Evolutionary conservation across 2,329 filamentous ascomycete genomes (phyloP).

Genomic region (Sordariomycetes sp.): DNA sequence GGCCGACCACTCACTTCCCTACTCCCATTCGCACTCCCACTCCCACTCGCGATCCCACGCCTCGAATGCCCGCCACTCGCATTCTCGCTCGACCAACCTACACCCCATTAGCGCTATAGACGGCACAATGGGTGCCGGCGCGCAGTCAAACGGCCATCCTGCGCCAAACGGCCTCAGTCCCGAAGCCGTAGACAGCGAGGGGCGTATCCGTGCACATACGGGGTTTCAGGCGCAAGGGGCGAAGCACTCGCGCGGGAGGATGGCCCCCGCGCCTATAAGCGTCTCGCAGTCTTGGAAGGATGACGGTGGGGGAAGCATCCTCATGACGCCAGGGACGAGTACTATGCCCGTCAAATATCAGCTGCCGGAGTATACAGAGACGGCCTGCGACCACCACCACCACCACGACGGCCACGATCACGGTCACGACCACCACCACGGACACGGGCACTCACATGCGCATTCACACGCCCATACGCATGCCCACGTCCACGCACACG

Average conservation of each 20-base stretch:
- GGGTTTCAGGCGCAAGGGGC: background rate
- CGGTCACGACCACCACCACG: constrained; percentile 14
- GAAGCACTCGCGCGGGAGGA: background rate
- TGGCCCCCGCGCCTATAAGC: constrained; percentile 2
- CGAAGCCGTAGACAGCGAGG: background rate
- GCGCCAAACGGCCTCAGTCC: background rate
- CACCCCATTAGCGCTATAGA: background rate
- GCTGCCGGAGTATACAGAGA: constrained; percentile 18
- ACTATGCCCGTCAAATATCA: constrained; percentile 22
- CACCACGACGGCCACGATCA: constrained; percentile 21
- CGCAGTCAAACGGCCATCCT: background rate
- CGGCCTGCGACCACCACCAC: constrained; percentile 16
- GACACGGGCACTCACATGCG: constrained; percentile 8
- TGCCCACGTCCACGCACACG: constrained; percentile 13
- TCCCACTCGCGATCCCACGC: background rate
- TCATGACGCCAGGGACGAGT: constrained; percentile 13
- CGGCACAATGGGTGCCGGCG: background rate
- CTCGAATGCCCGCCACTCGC: background rate
- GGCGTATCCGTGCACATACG: background rate
- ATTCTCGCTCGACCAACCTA: background rate
- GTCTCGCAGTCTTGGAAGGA: background rate
- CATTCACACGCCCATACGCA: constrained; percentile 11
- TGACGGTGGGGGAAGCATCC: background rate
- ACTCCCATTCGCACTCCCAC: constrained; percentile 1
- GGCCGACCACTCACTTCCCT: background rate